These are phyloP conservation scores for Entrophospora sp. DNA, from an alignment of 192 early-diverging fungal genomes.

Conservation along the genomic window DNA sequence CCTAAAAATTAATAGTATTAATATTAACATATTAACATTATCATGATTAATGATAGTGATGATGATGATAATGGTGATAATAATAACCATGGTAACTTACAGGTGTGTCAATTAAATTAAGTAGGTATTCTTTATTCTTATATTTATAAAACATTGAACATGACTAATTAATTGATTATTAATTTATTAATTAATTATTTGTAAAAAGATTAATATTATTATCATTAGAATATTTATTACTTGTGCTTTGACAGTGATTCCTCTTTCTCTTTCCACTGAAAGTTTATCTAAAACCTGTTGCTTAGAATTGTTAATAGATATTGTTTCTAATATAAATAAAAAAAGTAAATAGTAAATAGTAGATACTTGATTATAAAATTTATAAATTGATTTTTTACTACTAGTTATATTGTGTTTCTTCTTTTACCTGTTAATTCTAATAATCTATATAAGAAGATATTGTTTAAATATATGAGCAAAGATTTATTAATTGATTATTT, in stretches of 20 bases:
- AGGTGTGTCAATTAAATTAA: slow-evolving; percentile 96
- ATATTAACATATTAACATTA: no score
- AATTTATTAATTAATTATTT: neutral
- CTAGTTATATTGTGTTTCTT: no score
- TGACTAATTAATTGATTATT: slow-evolving; percentile 38
- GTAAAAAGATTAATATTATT: neutral
- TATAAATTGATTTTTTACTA: slow-evolving; percentile 45
- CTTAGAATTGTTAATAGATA: slow-evolving; percentile 5
- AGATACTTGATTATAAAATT: neutral
- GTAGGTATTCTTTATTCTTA: slow-evolving; percentile 69
- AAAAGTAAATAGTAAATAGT: neutral
- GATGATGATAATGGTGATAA: no score
- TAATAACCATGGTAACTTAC: no score
- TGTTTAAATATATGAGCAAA: neutral
- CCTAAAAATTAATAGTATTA: slow-evolving; percentile 25
- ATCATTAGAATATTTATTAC: slow-evolving; percentile 22
- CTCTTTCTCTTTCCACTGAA: slow-evolving; percentile 89
- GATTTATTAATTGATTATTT: neutral
- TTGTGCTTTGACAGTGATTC: slow-evolving; percentile 98
- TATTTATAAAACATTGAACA: slow-evolving; percentile 90
- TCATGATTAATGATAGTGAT: no score
- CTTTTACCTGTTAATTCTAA: slow-evolving; percentile 90
- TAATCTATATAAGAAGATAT: slow-evolving; percentile 35
- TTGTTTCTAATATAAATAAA: slow-evolving; percentile 8
- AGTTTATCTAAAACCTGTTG: slow-evolving; percentile 90